These are phyloP conservation scores for Edaphochlamys debaryana DNA, from an alignment of 139 green algal genomes.

Conservation along the genomic window DNA sequence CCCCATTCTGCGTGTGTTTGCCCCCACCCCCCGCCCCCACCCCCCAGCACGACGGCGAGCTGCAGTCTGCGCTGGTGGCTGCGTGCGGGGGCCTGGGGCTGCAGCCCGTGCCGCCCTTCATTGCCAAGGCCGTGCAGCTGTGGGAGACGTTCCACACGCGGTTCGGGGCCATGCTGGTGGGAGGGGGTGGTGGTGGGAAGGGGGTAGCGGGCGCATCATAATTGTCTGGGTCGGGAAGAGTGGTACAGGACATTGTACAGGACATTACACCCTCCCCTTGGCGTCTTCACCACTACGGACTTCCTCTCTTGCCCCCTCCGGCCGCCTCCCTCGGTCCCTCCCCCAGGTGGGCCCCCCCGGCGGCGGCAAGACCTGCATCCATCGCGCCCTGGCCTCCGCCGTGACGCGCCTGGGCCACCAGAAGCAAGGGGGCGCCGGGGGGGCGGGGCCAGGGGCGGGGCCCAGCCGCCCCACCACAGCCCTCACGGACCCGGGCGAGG, in stretches of 20 bases:
- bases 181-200: neutral
- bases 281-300: too few relatives aligned
- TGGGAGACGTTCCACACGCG: conserved; percentile 85
- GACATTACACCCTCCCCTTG: too few relatives aligned
- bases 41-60: conserved; percentile 7
- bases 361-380: conserved; percentile 78
- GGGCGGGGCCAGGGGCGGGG: too few relatives aligned
- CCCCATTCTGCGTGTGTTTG: too few relatives aligned
- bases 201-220: too few relatives aligned
- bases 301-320: too few relatives aligned
- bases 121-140: conserved; percentile 76
- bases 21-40: too few relatives aligned
- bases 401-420: conserved; percentile 63
- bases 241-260: too few relatives aligned
- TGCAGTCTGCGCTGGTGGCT: conserved; percentile 25
- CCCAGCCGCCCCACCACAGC: neutral
- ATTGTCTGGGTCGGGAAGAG: too few relatives aligned
- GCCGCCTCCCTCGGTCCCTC: too few relatives aligned
- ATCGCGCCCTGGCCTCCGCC: conserved; percentile 62
- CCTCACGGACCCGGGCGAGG: neutral
- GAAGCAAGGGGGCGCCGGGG: too few relatives aligned
- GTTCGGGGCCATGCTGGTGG: conserved; percentile 87
- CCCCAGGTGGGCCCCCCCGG: conserved; percentile 68
- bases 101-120: conserved; percentile 38
- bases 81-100: conserved; percentile 27